phyloP scores from a whole-genome alignment of 2,329 filamentous ascomycete species.

The Cladosporium sp. region DNA sequence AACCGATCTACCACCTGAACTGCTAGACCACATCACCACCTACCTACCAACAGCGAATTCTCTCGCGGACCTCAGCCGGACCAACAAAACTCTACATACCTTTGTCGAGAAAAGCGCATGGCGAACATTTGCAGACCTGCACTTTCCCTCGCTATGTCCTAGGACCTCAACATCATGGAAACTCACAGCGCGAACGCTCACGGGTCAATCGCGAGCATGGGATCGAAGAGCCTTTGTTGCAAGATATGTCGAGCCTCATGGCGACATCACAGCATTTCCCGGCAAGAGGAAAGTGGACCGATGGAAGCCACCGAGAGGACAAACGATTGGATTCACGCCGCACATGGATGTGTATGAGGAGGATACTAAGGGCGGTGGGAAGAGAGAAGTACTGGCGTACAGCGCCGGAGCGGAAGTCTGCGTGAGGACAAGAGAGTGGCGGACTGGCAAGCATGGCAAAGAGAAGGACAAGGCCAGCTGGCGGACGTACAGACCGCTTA shows the following conservation, averaged over 20 bases:
- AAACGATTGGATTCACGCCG: constrained; percentile 63
- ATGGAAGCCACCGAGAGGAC: constrained; percentile 48
- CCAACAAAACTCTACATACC: constrained; percentile 49
- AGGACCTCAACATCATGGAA: constrained; percentile 45
- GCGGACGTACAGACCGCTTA: constrained; percentile 55
- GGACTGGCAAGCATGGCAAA: constrained; percentile 22
- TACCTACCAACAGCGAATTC: constrained; percentile 50
- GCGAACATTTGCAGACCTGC: constrained; percentile 50
- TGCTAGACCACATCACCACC: constrained; percentile 41
- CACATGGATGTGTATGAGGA: constrained; percentile 37
- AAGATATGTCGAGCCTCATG: constrained; percentile 52
- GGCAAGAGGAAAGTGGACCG: constrained; percentile 32
- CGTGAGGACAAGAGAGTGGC: constrained; percentile 47
- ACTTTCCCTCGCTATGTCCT: constrained; percentile 47
- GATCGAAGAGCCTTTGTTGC: constrained; percentile 59
- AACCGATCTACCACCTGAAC: constrained; percentile 42
- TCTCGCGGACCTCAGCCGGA: constrained; percentile 48
- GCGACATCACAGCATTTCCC: constrained; percentile 39
- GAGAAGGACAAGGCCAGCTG: constrained; percentile 40
- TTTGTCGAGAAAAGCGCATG: constrained; percentile 51
- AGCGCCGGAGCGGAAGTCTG: constrained; percentile 62
- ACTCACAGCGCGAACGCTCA: constrained; percentile 57
- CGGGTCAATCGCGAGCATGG: constrained; percentile 59
- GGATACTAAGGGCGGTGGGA: constrained; percentile 42
- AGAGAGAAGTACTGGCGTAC: constrained; percentile 61